These are phyloP conservation scores for Penicillium psychrosexuale DNA, from an alignment of 2,329 filamentous ascomycete genomes.

Conservation along the genomic window DNA sequence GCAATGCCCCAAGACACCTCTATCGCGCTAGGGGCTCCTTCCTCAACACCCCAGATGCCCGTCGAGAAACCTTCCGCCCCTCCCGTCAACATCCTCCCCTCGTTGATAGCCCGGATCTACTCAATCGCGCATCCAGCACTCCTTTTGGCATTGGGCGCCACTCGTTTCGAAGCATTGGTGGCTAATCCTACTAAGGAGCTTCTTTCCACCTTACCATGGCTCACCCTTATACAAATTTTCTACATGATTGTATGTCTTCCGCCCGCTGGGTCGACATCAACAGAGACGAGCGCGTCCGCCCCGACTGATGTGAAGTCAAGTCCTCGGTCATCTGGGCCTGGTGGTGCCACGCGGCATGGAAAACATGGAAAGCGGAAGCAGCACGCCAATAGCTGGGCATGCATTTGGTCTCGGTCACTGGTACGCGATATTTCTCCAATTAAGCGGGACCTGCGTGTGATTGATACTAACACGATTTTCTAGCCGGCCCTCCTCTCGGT, in stretches of 20 bases:
- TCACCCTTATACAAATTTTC: slow-evolving; percentile 61
- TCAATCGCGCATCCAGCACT: slow-evolving; percentile 66
- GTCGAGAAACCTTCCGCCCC: slow-evolving; percentile 30
- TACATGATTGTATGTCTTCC: slow-evolving; percentile 61
- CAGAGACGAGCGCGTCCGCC: slow-evolving; percentile 4
- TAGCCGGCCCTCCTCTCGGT: slow-evolving; percentile 71
- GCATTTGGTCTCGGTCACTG: slow-evolving; percentile 25
- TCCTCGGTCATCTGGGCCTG: slow-evolving; percentile 10
- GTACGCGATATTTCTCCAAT: slow-evolving; percentile 18
- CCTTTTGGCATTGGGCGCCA: slow-evolving; percentile 61
- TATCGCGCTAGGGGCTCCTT: background rate
- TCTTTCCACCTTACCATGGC: slow-evolving; percentile 57
- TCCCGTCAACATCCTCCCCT: slow-evolving; percentile 49
- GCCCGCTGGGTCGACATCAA: slow-evolving; percentile 42
- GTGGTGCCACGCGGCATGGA: slow-evolving; percentile 13
- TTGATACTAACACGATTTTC: background rate
- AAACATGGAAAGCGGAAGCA: slow-evolving; percentile 27
- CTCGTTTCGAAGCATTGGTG: slow-evolving; percentile 66
- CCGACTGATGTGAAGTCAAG: slow-evolving; percentile 13
- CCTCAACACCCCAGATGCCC: slow-evolving; percentile 11
- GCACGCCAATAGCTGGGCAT: slow-evolving; percentile 12
- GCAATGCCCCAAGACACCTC: slow-evolving; percentile 19
- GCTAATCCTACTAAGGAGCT: slow-evolving; percentile 66
- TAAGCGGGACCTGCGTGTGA: background rate
- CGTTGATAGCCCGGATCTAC: slow-evolving; percentile 52